Evolutionary conservation across 306 rosid species (phyloP).

Genomic region (Prunus mongolica): DNA sequence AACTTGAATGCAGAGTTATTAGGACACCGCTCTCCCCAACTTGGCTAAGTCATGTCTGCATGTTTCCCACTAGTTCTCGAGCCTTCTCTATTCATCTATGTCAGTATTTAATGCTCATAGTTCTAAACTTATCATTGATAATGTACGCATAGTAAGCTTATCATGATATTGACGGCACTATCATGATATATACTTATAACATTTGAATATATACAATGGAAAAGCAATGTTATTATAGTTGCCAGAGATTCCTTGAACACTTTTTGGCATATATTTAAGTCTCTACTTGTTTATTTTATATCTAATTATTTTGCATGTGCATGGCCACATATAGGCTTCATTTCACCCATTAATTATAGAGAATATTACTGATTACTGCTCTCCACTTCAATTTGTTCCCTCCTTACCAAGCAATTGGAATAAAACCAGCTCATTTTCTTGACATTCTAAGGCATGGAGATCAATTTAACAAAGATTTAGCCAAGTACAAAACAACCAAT

Average conservation of each 20-base stretch:
- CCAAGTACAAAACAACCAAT: neutral
- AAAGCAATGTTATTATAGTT: neutral
- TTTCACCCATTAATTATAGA: neutral
- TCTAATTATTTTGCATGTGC: neutral
- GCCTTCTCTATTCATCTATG: too few relatives aligned
- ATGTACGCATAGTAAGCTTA: too few relatives aligned
- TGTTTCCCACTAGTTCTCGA: too few relatives aligned
- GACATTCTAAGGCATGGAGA: neutral
- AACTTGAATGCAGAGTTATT: too few relatives aligned
- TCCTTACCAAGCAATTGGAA: neutral
- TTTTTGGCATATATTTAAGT: neutral
- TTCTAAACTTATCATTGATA: too few relatives aligned
- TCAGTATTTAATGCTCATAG: too few relatives aligned
- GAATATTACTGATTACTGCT: neutral
- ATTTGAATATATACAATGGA: neutral
- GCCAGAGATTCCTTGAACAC: neutral
- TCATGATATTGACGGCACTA: neutral
- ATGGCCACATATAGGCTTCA: neutral
- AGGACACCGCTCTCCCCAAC: too few relatives aligned
- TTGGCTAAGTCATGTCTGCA: too few relatives aligned
- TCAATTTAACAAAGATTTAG: neutral
- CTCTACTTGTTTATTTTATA: neutral
- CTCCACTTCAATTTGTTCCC: neutral
- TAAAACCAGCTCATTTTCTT: conserved; percentile 4
- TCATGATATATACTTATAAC: neutral